Conservation (phyloP, 2,329 filamentous ascomycete species). For the Colletotrichum tabaci region DNA sequence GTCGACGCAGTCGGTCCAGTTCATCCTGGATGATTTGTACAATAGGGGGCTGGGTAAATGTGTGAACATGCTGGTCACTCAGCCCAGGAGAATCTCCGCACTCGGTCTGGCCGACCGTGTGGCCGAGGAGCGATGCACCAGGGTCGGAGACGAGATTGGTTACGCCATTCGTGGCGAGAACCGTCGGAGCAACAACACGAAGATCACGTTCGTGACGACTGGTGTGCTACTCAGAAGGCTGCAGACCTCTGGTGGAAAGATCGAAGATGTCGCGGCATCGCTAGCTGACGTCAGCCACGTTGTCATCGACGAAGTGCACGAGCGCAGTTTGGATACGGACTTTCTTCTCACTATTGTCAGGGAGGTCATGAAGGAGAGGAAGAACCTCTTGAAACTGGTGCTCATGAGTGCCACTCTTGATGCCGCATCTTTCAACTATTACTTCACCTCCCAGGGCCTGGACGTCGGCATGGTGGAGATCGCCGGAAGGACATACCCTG, state of each 20-base stretch:
- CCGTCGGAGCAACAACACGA: constrained; percentile 80
- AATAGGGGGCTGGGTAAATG: constrained; percentile 79
- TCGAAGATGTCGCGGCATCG: constrained; percentile 84
- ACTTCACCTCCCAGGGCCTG: constrained; percentile 80
- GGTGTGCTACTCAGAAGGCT: constrained; percentile 91
- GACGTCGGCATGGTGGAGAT: constrained; percentile 89
- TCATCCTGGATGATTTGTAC: constrained; percentile 93
- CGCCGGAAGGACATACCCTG: constrained; percentile 88
- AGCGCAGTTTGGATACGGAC: constrained; percentile 94
- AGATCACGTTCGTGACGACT: constrained; percentile 95
- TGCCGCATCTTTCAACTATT: constrained; percentile 85
- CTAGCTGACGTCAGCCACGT: constrained; percentile 94
- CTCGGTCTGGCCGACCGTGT: constrained; percentile 95
- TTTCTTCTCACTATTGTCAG: constrained; percentile 91
- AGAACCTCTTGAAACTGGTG: constrained; percentile 88
- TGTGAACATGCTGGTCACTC: constrained; percentile 94
- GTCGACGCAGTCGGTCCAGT: constrained; percentile 96
- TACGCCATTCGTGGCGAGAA: constrained; percentile 94
- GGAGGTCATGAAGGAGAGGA: constrained; percentile 81
- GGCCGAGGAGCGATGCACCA: constrained; percentile 87
- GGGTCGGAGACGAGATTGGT: constrained; percentile 89
- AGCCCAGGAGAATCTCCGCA: constrained; percentile 94
- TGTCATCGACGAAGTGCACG: constrained; percentile 96
- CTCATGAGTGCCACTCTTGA: constrained; percentile 98
- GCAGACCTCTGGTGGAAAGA: constrained; percentile 88